Conservation (phyloP, 345 rosid genomes). For the Pelargonium nanum region DNA sequence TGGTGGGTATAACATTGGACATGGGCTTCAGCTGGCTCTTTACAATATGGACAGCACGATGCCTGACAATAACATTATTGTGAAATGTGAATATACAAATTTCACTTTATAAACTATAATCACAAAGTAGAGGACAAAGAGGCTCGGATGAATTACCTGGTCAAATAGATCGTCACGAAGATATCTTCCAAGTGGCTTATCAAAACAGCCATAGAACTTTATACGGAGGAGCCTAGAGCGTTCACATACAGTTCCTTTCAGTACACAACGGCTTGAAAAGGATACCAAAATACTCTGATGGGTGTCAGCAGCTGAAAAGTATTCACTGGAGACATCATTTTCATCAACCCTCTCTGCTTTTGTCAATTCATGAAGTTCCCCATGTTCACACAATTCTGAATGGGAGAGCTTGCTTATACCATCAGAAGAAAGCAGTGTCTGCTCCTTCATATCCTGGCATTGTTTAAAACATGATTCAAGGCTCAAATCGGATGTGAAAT, state of each 20-base stretch:
- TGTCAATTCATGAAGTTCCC: slow-evolving; percentile 24
- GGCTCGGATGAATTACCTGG: slow-evolving; percentile 37
- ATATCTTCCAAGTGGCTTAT: slow-evolving; percentile 92
- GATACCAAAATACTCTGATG: slow-evolving; percentile 89
- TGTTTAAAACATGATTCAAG: slow-evolving; percentile 18
- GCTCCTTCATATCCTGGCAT: slow-evolving; percentile 19
- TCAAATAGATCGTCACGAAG: slow-evolving; percentile 74
- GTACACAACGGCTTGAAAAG: slow-evolving; percentile 76
- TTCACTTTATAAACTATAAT: slow-evolving; percentile 1
- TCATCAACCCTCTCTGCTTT: slow-evolving; percentile 38
- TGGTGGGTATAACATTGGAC: slow-evolving; percentile 84
- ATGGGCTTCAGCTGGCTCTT: slow-evolving; percentile 81
- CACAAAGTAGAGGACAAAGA: neutral
- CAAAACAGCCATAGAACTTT: slow-evolving; percentile 89
- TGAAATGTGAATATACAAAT: neutral
- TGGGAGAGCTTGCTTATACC: slow-evolving; percentile 18
- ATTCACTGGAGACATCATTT: slow-evolving; percentile 49
- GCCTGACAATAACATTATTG: slow-evolving; percentile 26
- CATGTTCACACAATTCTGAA: slow-evolving; percentile 25
- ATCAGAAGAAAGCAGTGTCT: slow-evolving; percentile 11
- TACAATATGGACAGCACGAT: slow-evolving; percentile 56
- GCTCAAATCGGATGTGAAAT: slow-evolving; percentile 19
- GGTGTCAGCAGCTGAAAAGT: slow-evolving; percentile 65
- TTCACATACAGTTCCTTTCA: slow-evolving; percentile 83
- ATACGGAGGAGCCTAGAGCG: slow-evolving; percentile 81